Evolutionary conservation across 768 basidiomycete genomes (phyloP).

Genomic region (button mushroom (Agaricus bisporus)): DNA sequence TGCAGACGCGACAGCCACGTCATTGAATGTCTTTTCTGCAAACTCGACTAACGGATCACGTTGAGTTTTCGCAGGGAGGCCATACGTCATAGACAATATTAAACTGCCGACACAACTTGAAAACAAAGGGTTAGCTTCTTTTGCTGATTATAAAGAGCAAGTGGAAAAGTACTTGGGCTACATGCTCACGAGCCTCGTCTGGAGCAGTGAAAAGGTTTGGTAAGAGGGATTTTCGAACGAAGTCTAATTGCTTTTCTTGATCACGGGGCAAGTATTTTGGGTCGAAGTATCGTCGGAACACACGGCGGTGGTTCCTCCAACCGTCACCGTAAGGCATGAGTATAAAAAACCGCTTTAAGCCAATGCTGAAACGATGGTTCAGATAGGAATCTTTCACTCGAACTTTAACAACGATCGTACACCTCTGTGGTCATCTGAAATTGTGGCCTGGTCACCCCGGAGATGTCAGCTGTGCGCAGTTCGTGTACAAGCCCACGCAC

Average conservation of each 20-base stretch:
- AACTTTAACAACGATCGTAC: neutral
- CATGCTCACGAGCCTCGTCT: neutral
- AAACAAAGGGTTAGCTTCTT: neutral
- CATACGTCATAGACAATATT: constrained; percentile 1
- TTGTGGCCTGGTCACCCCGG: neutral
- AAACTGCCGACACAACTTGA: constrained; percentile 6
- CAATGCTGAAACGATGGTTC: neutral
- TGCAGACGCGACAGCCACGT: neutral
- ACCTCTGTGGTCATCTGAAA: neutral
- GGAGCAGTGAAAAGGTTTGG: neutral
- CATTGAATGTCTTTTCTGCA: neutral
- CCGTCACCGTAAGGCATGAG: constrained; percentile 8
- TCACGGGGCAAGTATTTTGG: neutral
- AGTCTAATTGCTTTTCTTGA: neutral
- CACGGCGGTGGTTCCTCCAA: constrained; percentile 10
- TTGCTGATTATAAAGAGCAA: too few relatives aligned
- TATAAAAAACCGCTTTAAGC: neutral
- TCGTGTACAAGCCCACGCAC: neutral
- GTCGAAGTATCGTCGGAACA: constrained; percentile 9
- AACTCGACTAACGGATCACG: neutral
- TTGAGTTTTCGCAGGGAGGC: neutral
- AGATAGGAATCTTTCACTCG: neutral
- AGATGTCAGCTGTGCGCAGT: neutral
- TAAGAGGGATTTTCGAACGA: constrained; percentile 1
- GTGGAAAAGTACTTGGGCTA: neutral